Percentiles rank a stretch among this genome's conserved stretches.
These are phyloP conservation scores for Herpetomonas muscarum DNA, from an alignment of 208 protist genomes.

Conservation along the genomic window DNA sequence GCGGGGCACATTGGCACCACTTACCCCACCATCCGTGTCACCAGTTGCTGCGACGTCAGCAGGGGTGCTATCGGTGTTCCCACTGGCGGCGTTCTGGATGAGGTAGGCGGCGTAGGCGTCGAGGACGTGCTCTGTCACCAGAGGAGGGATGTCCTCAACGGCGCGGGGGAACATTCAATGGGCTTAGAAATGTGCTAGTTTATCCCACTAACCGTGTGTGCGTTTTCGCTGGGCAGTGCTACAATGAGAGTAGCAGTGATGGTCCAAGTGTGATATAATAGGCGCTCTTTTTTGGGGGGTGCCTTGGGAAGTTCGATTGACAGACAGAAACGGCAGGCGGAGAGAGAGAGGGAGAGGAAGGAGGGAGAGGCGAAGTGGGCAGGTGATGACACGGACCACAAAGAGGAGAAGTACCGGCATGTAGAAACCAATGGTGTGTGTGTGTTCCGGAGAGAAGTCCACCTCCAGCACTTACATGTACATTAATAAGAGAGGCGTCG, in stretches of 20 bases:
- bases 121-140: constrained; percentile 37
- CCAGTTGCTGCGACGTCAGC: not conserved
- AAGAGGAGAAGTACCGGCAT: not conserved
- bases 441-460: not conserved
- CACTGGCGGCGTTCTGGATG: not conserved
- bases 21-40: not conserved
- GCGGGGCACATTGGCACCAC: not conserved
- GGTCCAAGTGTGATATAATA: too few relatives aligned
- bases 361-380: not conserved
- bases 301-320: too few relatives aligned
- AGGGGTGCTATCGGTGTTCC: not conserved
- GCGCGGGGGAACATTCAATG: constrained; percentile 4
- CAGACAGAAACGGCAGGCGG: not conserved
- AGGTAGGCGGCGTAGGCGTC: constrained; percentile 43
- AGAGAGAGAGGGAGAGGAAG: not conserved
- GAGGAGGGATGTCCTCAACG: constrained; percentile 23
- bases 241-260: too few relatives aligned
- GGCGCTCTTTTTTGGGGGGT: too few relatives aligned
- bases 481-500: too few relatives aligned
- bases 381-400: not conserved
- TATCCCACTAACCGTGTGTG: not conserved
- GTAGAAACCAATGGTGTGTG: not conserved
- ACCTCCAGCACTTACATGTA: too few relatives aligned
- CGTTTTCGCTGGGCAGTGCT: too few relatives aligned
- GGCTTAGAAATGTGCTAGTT: not conserved